phyloP scores from a whole-genome alignment of 768 basidiomycete species.

The Rhodocollybia butyracea region DNA sequence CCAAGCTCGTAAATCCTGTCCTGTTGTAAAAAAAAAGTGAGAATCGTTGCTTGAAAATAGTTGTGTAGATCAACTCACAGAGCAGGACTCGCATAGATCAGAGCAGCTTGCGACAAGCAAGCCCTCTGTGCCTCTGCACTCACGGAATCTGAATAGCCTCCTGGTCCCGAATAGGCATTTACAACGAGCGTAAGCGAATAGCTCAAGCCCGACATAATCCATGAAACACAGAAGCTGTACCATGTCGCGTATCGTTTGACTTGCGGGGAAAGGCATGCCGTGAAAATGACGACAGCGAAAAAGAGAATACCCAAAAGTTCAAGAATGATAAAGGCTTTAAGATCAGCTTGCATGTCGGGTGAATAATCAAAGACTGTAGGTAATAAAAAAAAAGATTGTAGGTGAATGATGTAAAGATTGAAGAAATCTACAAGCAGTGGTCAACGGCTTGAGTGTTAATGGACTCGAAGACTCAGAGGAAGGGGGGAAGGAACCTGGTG shows the following conservation, averaged over 20 bases:
- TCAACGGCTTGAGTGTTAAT: too few species aligned
- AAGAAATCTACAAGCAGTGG: too few species aligned
- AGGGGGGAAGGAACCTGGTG: too few species aligned
- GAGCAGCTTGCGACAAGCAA: conserved; percentile 21
- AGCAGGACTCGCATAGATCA: conserved; percentile 22
- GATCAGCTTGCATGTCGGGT: background rate
- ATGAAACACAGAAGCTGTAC: conserved; percentile 27
- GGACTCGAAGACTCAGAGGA: too few species aligned
- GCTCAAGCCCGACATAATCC: conserved; percentile 25
- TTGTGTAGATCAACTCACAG: background rate
- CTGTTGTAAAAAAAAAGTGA: background rate
- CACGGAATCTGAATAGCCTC: background rate
- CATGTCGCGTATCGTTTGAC: conserved; percentile 24
- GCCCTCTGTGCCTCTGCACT: conserved; percentile 9
- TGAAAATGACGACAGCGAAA: conserved; percentile 17
- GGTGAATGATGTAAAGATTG: background rate
- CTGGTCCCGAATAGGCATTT: conserved; percentile 11
- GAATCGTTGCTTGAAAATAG: background rate
- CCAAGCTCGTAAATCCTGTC: conserved; percentile 1
- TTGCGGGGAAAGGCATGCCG: conserved; percentile 11
- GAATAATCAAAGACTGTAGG: background rate
- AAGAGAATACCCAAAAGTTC: conserved; percentile 22
- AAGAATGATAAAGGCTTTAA: conserved; percentile 5
- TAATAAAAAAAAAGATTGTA: background rate
- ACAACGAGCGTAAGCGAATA: conserved; percentile 21